phyloP scores from a whole-genome alignment of 192 early-diverging fungal genomes.

The Podila verticillata region DNA sequence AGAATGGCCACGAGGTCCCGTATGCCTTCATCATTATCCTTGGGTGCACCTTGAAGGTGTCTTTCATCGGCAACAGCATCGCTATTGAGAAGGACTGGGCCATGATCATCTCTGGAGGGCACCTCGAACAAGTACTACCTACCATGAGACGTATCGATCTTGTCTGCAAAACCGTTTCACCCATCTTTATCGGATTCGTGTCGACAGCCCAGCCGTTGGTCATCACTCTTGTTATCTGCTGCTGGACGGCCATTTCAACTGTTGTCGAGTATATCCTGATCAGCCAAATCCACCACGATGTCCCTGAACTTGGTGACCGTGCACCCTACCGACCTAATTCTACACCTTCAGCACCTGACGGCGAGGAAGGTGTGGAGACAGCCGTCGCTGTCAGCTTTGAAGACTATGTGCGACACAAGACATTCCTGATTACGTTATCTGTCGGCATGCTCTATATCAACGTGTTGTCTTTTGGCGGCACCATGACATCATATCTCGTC shows the following conservation, averaged over 20 bases:
- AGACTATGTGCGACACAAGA: conserved; percentile 29
- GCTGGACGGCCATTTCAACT: conserved; percentile 21
- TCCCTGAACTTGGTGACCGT: conserved; percentile 2
- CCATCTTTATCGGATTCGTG: conserved; percentile 27
- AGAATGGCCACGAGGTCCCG: background rate
- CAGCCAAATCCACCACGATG: conserved; percentile 24
- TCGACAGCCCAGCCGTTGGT: background rate
- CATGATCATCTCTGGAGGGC: conserved; percentile 25
- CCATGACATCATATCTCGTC: conserved; percentile 39
- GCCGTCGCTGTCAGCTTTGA: background rate
- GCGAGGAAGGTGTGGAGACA: conserved; percentile 5
- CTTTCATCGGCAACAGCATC: conserved; percentile 41
- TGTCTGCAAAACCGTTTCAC: conserved; percentile 42
- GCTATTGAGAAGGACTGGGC: conserved; percentile 47
- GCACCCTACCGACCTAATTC: conserved; percentile 5
- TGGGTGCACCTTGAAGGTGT: conserved; percentile 26
- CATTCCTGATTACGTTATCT: conserved; percentile 23
- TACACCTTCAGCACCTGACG: background rate
- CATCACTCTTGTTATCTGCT: conserved; percentile 5
- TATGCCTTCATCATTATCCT: conserved; percentile 32
- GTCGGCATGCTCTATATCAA: conserved; percentile 47
- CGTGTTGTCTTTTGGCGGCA: conserved; percentile 40
- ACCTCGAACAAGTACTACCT: conserved; percentile 19
- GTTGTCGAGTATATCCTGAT: conserved; percentile 22
- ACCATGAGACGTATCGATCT: conserved; percentile 47